Base-by-base conservation (phyloP, 2,329 filamentous ascomycete species). In the Fusarium coicis region DNA sequence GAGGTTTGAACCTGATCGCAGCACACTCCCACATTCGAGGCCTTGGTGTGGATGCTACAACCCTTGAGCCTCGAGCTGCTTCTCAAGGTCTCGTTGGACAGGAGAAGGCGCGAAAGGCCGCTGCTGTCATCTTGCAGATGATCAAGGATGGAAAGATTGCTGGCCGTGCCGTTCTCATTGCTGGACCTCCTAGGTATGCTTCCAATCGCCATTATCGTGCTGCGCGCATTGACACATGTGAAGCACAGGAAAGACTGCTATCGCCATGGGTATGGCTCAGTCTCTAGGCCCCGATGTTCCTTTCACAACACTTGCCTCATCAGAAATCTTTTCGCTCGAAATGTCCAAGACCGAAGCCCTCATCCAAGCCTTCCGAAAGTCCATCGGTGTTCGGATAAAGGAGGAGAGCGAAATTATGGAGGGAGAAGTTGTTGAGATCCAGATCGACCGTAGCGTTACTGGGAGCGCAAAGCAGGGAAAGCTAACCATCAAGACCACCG, bases 351-450 rank as follows among this genome's bases (percentile, higher is more conserved):
- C 96, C 42, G 96, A 99, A 84, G 96, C 96, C 56, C 90, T 99
- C 40, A 98, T 96, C 61, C 96, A 99, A 83, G 96, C 96, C n/a
- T 98, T 99, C 86, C 92, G 96, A 79, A 98, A 98, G 83, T 98
- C 95, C 44, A 99, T 99, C 78, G 96, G 96, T 60, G 96, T 99
- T 67, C 91, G 96, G 73, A 99, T 99, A 85, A 98, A 97, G 83
- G 96, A 99, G 82, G 96, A 99, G 86, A 98, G 94, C 79, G 96
- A 99, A 82, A 97, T 99, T 76, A 99, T 99, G 84, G 96, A 99
- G 86, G 96, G 96, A 78, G 96, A 99, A 83, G 96, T 99, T 2
- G 96, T 99, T 30, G 96, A 99, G 84, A 98, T 99, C 70, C 96
- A 98, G 84, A 98, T 98, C 73, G 96, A 99, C 83, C 91, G 96